Conservation (phyloP, 2,329 filamentous ascomycete genomes). For the Ophiostoma fasciatum region DNA sequence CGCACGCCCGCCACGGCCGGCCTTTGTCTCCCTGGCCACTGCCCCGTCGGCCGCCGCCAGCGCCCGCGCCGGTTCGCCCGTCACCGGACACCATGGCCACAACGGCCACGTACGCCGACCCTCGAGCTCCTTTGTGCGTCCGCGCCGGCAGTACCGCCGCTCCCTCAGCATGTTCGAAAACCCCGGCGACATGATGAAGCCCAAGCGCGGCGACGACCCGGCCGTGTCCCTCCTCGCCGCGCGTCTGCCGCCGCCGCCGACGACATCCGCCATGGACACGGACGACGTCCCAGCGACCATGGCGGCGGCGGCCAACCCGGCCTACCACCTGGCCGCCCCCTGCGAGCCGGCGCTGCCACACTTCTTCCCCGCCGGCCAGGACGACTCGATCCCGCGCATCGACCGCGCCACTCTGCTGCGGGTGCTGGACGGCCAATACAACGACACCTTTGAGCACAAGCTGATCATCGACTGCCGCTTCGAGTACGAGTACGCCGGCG, state of each 20-base stretch:
- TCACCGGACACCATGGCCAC: conserved; percentile 17
- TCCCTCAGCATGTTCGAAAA: conserved; percentile 97
- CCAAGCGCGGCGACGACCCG: conserved; percentile 45
- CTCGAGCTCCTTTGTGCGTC: conserved; percentile 57
- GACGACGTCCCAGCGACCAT: conserved; percentile 38
- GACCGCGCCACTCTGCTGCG: conserved; percentile 66
- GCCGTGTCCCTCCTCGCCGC: neutral
- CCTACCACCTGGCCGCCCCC: conserved; percentile 22
- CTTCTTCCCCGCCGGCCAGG: conserved; percentile 64
- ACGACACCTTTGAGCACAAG: conserved; percentile 60
- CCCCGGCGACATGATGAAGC: conserved; percentile 73
- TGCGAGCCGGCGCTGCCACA: conserved; percentile 66
- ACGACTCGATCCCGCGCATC: conserved; percentile 80
- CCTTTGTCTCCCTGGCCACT: conserved; percentile 43
- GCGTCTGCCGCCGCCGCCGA: conserved; percentile 29
- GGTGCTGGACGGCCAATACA: conserved; percentile 76
- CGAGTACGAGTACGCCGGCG: conserved; percentile 96
- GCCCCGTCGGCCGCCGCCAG: conserved; percentile 17
- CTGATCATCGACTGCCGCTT: conserved; percentile 94
- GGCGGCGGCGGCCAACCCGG: too few species aligned
- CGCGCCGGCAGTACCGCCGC: conserved; percentile 77
- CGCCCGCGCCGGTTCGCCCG: conserved; percentile 60
- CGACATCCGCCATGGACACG: conserved; percentile 70
- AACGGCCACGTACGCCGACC: conserved; percentile 53
- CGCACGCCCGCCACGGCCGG: conserved; percentile 48